Conservation (phyloP, 2,329 filamentous ascomycete species). For the Ophiostoma quercus region DNA sequence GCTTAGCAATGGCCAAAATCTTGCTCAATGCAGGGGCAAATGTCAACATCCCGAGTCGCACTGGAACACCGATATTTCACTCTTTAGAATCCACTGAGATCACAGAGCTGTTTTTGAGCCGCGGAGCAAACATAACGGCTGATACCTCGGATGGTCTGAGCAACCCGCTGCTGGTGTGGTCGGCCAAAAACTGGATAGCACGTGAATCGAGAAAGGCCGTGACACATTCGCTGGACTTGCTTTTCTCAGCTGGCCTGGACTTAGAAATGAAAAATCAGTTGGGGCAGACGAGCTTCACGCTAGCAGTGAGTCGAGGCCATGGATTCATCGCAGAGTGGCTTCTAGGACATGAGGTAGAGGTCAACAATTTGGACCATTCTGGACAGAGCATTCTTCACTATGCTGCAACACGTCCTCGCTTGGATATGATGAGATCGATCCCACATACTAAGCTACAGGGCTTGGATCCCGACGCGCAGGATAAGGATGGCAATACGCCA, state of each 20-base stretch:
- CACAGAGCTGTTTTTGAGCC: not conserved
- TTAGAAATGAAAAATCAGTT: not conserved
- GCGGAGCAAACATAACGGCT: not conserved
- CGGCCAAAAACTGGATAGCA: not conserved
- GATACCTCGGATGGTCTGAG: not conserved
- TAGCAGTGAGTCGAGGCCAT: not conserved
- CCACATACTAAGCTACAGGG: not conserved
- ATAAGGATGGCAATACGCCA: not conserved
- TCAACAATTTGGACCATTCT: not conserved
- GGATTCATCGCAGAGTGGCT: not conserved
- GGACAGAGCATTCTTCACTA: not conserved
- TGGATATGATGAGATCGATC: not conserved
- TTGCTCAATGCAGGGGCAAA: not conserved
- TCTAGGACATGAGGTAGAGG: not conserved
- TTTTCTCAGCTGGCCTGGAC: not conserved
- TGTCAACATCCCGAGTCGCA: not conserved
- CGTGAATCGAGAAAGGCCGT: not conserved
- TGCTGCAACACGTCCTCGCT: not conserved
- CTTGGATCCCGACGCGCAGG: not conserved
- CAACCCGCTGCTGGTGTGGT: not conserved
- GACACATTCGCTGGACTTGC: not conserved
- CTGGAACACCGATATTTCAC: not conserved
- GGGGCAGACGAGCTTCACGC: not conserved
- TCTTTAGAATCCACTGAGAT: not conserved
- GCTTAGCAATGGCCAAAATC: not conserved